Conservation (phyloP, 192 early-diverging fungal species). For the Rhizophagus clarus region DNA sequence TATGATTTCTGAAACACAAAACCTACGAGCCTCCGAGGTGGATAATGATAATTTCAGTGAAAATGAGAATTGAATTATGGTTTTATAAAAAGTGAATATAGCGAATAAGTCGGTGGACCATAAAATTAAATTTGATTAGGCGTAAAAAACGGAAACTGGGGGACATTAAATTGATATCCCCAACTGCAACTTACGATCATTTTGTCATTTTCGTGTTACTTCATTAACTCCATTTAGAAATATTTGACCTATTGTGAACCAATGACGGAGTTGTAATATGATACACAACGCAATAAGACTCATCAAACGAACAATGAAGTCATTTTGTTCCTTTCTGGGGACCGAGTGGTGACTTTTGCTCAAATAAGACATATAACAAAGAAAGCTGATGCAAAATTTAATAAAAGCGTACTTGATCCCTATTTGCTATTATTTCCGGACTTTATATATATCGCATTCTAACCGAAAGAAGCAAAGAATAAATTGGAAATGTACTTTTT, state of each 20-base stretch:
- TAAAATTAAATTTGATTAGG: neutral
- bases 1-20: neutral
- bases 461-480: too few species aligned
- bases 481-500: too few species aligned
- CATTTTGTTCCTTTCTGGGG: slow-evolving; percentile 1
- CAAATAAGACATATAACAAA: slow-evolving; percentile 3
- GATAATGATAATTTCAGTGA: neutral
- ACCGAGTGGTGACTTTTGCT: neutral
- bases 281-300: slow-evolving; percentile 8
- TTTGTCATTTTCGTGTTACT: neutral
- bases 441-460: too few species aligned
- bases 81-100: too few species aligned
- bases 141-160: slow-evolving; percentile 17
- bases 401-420: neutral
- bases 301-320: slow-evolving; percentile 14
- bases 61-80: neutral
- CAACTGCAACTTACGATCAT: slow-evolving; percentile 7
- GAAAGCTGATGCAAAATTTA: neutral
- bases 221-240: neutral
- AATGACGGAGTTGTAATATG: slow-evolving; percentile 6
- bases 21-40: slow-evolving; percentile 4
- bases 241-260: slow-evolving; percentile 14
- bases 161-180: slow-evolving; percentile 5
- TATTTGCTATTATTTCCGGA: neutral
- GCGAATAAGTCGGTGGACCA: neutral